Evolutionary conservation across 2,329 filamentous ascomycete species (phyloP).

Genomic region (Alternaria triticimaculans): DNA sequence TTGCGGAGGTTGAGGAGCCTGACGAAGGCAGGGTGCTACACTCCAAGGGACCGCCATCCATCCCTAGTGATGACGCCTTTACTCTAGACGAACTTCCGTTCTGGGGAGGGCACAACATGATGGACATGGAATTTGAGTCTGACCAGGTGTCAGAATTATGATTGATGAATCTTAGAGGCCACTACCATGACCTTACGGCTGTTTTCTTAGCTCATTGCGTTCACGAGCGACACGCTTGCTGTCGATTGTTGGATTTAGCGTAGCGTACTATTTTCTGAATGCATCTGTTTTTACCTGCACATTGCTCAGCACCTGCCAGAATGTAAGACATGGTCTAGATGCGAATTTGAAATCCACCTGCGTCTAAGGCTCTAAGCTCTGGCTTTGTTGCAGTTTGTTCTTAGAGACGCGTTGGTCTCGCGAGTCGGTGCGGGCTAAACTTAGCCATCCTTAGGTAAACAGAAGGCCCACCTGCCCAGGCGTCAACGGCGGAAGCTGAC

Average conservation of each 20-base stretch:
- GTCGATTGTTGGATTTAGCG: constrained; percentile 1
- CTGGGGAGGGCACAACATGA: constrained; percentile 39
- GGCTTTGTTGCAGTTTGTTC: constrained; percentile 2
- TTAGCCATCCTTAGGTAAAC: constrained; percentile 21
- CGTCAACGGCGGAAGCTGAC: constrained; percentile 7
- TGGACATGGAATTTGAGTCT: constrained; percentile 36
- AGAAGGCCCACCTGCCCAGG: constrained; percentile 2
- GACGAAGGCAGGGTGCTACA: constrained; percentile 40
- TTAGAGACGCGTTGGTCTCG: not conserved
- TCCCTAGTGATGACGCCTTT: constrained; percentile 48
- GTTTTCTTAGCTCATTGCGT: not conserved
- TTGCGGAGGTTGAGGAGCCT: constrained; percentile 48
- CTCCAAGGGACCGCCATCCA: constrained; percentile 44
- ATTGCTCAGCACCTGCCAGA: constrained; percentile 2
- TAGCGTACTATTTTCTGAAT: constrained; percentile 2
- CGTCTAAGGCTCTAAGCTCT: not conserved
- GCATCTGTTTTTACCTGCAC: constrained; percentile 8
- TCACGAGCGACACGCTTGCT: constrained; percentile 8
- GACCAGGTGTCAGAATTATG: constrained; percentile 17
- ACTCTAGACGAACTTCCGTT: constrained; percentile 49
- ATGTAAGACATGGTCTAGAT: not conserved
- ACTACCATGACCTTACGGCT: not conserved
- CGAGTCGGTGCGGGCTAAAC: constrained; percentile 8
- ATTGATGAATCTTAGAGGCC: not conserved
- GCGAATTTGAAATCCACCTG: not conserved